phyloP scores from a whole-genome alignment of 345 rosid species.

The Pistacia atlantica region DNA sequence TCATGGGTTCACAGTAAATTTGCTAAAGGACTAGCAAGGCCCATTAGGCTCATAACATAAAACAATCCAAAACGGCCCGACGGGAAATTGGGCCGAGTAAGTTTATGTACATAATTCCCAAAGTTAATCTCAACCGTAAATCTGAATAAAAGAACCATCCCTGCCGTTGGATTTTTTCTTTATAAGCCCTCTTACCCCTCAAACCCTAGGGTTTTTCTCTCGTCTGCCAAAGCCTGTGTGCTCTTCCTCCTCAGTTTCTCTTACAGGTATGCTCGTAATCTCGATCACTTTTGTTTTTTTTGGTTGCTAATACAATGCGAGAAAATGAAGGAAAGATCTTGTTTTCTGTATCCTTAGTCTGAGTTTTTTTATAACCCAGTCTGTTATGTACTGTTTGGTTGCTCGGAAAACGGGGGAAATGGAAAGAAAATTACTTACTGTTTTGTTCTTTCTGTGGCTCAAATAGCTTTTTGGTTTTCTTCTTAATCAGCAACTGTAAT shows the following conservation, averaged over 20 bases:
- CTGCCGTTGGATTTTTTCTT: background rate
- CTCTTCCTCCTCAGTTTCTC: background rate
- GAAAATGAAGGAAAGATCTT: too few relatives aligned
- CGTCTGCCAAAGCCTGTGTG: background rate
- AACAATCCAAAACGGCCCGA: background rate
- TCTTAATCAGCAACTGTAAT: background rate
- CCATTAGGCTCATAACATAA: too few relatives aligned
- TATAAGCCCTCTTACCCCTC: background rate
- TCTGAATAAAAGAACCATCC: background rate
- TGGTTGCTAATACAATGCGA: background rate
- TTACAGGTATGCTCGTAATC: background rate
- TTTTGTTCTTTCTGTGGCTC: background rate
- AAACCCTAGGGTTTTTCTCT: slow-evolving; percentile 15
- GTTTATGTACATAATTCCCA: background rate
- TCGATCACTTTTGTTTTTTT: background rate
- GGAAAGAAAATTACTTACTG: background rate
- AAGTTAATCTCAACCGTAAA: slow-evolving; percentile 3
- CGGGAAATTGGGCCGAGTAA: background rate
- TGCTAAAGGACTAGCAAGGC: too few relatives aligned
- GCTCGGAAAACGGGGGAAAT: background rate
- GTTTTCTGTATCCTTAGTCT: too few relatives aligned
- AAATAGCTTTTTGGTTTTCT: background rate
- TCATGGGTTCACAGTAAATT: too few relatives aligned
- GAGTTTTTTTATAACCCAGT: too few relatives aligned
- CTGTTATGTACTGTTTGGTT: background rate